Percentiles rank a stretch among this genome's conserved stretches.
Evolutionary conservation across 345 rosid genomes (phyloP).

Genomic region (Nasturtium officinale): DNA sequence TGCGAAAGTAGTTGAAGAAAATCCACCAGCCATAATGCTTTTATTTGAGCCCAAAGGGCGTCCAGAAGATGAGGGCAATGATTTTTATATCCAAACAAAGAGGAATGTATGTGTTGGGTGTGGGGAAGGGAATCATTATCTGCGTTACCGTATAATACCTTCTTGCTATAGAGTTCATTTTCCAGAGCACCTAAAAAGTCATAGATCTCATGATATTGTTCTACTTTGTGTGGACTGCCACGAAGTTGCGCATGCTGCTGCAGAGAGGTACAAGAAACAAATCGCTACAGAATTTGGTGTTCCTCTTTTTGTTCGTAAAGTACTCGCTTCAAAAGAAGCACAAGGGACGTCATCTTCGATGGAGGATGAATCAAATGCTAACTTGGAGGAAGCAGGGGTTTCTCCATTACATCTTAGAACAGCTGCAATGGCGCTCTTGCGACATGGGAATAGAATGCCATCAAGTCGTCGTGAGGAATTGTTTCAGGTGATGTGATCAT

Average conservation of each 20-base stretch:
- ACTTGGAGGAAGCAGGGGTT: constrained; percentile 67
- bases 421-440: constrained; percentile 95
- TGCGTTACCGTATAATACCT: constrained; percentile 91
- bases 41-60: constrained; percentile 95
- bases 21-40: constrained; percentile 90
- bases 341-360: constrained; percentile 44
- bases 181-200: constrained; percentile 97
- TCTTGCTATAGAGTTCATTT: constrained; percentile 96
- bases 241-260: constrained; percentile 94
- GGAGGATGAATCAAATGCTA: constrained; percentile 46
- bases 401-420: constrained; percentile 87
- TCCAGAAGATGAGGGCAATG: constrained; percentile 97
- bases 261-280: constrained; percentile 82
- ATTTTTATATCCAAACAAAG: constrained; percentile 92
- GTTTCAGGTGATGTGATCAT: constrained; percentile 54
- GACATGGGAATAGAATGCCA: constrained; percentile 90
- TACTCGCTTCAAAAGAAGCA: constrained; percentile 59
- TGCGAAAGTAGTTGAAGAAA: constrained; percentile 77
- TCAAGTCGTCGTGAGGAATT: constrained; percentile 71
- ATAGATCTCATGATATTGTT: constrained; percentile 97
- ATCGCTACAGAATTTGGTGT: constrained; percentile 77
- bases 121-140: constrained; percentile 92
- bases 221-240: constrained; percentile 97
- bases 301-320: constrained; percentile 85
- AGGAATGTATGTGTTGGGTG: constrained; percentile 92